Evolutionary conservation across 2,329 filamentous ascomycete genomes (phyloP), one percentile per base, ranked within the genome.

Genomic region (Ceratocystis cacaofunesta): DNA sequence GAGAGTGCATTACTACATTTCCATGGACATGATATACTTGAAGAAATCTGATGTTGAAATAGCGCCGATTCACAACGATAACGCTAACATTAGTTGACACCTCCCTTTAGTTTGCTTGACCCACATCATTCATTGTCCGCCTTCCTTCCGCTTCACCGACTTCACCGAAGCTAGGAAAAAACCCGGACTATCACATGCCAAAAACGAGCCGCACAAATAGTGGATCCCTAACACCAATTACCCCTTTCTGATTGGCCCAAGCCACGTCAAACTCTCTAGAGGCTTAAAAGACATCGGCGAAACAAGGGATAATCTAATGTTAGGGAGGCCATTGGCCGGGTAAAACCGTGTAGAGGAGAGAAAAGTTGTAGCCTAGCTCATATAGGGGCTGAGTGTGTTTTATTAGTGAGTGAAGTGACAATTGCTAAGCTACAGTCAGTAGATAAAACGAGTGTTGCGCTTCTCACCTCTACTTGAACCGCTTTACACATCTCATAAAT

Each of bases 101-200:
- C 10, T 41, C 36, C 36, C 36, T 41, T 12, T 15, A 12, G 36
- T 15, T 5, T 15, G 36, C 36, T 41, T 41, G 12, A 4, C 36
- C 36, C 36, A 41, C 36, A 41, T 5, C 36, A 4, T 41, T 41
- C 36, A 15, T 41, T 41, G 36, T 15, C 36, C 12, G 12, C 48
- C 5, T 5, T 25, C n/a, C 48, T 52, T 3, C 28, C 55, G 55
- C 55, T 10, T 28, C 48, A 48, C 46, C 46, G 46, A 5, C 17
- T 10, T 48, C 46, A 22, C 46, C 46, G 46, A 48, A 19, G 17
- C n/a, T 48, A 15, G 50, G 15, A 30, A 15, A 69, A 25, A n/a
- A 7, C n/a, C 19, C 48, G 8, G 22, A 62, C 22, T 50, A 62
- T 52, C 46, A 65, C 61, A 63, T 63, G 61, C 44, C 28, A 58